Evolutionary conservation across 2,329 filamentous ascomycete species (phyloP), one percentile per base, ranked within the genome.

Genomic region (Penicillium sp.): DNA sequence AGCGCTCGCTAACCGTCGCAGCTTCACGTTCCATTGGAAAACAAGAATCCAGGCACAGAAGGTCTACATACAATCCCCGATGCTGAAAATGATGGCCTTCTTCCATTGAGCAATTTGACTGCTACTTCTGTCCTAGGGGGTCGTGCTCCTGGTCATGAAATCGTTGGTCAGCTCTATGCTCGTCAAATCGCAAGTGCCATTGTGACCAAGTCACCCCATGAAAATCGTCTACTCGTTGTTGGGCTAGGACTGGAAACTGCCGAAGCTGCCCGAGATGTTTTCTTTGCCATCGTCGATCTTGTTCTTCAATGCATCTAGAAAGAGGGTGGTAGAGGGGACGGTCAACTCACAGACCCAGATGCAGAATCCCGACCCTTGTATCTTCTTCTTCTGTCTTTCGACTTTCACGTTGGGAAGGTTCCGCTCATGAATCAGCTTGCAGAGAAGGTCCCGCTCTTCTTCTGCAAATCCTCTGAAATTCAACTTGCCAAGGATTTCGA

Each of bases 51-150:
- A 31, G 73, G 71, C 26, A 74, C 71, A 26, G 70, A 76, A 50
- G 74, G 73, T 45, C 71, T 73, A 71, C 78, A 77, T 69, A 81
- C 71, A 59, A 76, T 75, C 53, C 66, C 69, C 29, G 75, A 75
- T 60, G 76, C 74, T 29, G 79, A 81, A 41, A 83, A 85, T 60
- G 84, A 86, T 57, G 80, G 80, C 49, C 79, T 90, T 13, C 85
- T 98, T 0, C 95, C 95, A 0, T 87, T 92, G 60, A 84, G 89
- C 38, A 90, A 95, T 69, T 84, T 98, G 47, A 96, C 92, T 0
- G 92, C 95, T 1, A 94, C 88, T 44, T 96, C 93, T 0, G 81
- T 99, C 3, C 83, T 99, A 0, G 95, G 95, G 2, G 93, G 90
- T 9, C 92, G 93, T 50, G 88, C 90, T 35, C 84, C 90, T 56